Conservation (phyloP, 768 basidiomycete species). For the Naganishia vishniacii region DNA sequence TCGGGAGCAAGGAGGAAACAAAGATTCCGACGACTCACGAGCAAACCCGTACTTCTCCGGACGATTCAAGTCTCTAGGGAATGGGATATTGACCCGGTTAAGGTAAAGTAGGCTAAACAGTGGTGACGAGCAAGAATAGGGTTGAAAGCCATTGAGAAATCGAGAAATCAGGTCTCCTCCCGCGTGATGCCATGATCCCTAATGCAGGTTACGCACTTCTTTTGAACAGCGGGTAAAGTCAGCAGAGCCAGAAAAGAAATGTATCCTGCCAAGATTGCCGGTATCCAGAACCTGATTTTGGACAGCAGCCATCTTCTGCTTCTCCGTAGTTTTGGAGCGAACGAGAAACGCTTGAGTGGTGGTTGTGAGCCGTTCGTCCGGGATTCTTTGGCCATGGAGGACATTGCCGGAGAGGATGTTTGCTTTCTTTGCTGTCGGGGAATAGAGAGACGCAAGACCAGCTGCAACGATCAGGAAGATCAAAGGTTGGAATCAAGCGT, state of each 20-base stretch:
- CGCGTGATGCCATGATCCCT: too few species aligned
- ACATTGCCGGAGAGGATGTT: background rate
- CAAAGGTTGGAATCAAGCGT: too few species aligned
- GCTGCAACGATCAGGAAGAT: too few species aligned
- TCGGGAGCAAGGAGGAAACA: too few species aligned
- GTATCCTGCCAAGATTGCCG: constrained; percentile 49
- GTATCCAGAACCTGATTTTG: background rate
- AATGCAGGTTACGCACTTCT: constrained; percentile 59
- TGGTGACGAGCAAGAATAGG: background rate
- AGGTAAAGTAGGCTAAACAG: constrained; percentile 59
- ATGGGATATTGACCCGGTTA: constrained; percentile 62
- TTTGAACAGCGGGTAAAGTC: constrained; percentile 62
- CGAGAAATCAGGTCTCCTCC: too few species aligned
- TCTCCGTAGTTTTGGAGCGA: background rate
- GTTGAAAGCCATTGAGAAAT: background rate
- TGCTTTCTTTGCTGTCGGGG: too few species aligned
- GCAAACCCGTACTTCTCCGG: constrained; percentile 78
- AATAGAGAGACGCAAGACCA: too few species aligned
- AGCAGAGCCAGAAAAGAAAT: constrained; percentile 55
- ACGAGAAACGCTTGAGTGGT: too few species aligned
- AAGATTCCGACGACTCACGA: constrained; percentile 53
- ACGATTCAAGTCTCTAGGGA: constrained; percentile 58
- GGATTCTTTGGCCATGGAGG: too few species aligned
- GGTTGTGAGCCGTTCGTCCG: too few species aligned
- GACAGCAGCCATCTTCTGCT: background rate